phyloP scores from a whole-genome alignment of 139 green algal genomes.

The Asterochloris erici region DNA sequence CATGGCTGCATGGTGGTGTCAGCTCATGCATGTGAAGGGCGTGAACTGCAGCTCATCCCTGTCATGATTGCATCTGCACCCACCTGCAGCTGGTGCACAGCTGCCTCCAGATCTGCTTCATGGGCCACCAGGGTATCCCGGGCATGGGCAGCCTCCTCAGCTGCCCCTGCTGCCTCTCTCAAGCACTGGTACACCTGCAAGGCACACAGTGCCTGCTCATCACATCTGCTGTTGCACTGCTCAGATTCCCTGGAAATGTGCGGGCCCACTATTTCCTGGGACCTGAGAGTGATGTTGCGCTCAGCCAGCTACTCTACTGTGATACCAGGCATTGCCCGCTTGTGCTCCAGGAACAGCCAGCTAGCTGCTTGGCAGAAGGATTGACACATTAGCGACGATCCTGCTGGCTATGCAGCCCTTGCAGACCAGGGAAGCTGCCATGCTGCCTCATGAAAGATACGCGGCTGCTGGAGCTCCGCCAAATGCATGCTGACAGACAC shows the following conservation, averaged over 20 bases:
- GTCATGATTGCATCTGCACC: too few species aligned
- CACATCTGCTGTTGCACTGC: not conserved
- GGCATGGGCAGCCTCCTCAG: conserved; percentile 4
- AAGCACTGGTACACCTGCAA: conserved; percentile 8
- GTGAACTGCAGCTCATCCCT: too few species aligned
- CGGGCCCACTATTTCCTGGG: not conserved
- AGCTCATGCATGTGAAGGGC: too few species aligned
- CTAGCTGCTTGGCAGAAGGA: not conserved
- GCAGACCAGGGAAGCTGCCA: too few species aligned
- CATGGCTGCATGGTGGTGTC: too few species aligned
- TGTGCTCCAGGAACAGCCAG: not conserved
- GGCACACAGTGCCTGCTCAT: not conserved
- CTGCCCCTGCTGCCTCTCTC: conserved; percentile 7
- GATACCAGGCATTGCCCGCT: not conserved
- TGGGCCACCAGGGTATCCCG: conserved; percentile 9
- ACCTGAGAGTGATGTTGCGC: not conserved
- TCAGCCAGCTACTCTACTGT: not conserved
- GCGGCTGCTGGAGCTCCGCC: too few species aligned
- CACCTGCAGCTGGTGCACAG: not conserved
- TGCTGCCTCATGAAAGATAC: too few species aligned
- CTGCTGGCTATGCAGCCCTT: too few species aligned
- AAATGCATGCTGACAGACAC: too few species aligned
- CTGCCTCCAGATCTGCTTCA: conserved; percentile 1
- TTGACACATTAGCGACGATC: too few species aligned
- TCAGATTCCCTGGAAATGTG: not conserved